Percentiles rank a stretch among this genome's conserved stretches.
phyloP scores from a whole-genome alignment of 1,284 basidiomycete genomes.

The Nidula niveotomentosa region DNA sequence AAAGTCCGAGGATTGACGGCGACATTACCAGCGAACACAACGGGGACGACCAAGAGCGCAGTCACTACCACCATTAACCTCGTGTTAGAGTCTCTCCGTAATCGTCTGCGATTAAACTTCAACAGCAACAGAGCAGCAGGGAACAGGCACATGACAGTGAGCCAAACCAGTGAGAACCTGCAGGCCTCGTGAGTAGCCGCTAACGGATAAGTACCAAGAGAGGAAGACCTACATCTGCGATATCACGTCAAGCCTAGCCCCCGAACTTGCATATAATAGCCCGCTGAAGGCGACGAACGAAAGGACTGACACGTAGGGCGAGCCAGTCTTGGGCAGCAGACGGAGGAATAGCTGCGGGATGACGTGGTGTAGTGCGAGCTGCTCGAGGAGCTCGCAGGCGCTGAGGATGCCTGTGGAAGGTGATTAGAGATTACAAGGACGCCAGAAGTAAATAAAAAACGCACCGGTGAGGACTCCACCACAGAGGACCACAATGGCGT shows the following conservation, averaged over 20 bases:
- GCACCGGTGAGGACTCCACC: conserved; percentile 69
- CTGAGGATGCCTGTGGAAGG: conserved; percentile 47
- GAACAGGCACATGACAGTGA: conserved; percentile 63
- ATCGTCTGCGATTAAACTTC: conserved; percentile 61
- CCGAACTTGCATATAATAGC: conserved; percentile 58
- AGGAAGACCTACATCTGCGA: conserved; percentile 50
- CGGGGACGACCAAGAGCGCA: conserved; percentile 41
- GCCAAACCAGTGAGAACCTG: conserved; percentile 64
- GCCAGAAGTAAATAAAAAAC: not conserved
- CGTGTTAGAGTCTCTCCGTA: conserved; percentile 44
- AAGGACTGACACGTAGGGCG: conserved; percentile 53
- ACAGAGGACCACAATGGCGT: conserved; percentile 65
- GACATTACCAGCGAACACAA: conserved; percentile 61
- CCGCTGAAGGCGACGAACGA: conserved; percentile 51
- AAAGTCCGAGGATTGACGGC: conserved; percentile 51
- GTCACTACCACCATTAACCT: conserved; percentile 36
- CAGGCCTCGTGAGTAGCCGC: too few species aligned
- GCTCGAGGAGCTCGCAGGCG: conserved; percentile 57
- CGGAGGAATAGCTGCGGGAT: conserved; percentile 54
- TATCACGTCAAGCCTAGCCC: conserved; percentile 48
- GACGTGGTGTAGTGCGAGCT: conserved; percentile 58
- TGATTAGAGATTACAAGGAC: not conserved
- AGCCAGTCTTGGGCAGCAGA: conserved; percentile 46
- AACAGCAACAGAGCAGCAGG: conserved; percentile 60
- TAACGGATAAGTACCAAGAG: too few species aligned